These are phyloP conservation scores for Henckelia pumila DNA, from an alignment of 257 asterid species.

Conservation along the genomic window DNA sequence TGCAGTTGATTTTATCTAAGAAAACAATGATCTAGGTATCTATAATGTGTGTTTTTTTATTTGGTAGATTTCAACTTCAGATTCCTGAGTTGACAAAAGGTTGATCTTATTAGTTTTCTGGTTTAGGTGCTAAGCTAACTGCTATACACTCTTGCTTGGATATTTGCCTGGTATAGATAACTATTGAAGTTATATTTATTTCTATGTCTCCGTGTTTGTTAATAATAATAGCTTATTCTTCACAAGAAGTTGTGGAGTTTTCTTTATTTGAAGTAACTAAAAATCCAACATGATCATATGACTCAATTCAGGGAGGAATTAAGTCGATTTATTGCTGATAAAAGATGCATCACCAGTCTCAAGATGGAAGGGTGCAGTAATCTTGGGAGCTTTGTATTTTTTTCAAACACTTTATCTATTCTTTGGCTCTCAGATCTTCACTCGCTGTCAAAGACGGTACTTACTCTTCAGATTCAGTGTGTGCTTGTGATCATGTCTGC, in stretches of 20 bases:
- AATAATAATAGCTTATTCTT: background rate
- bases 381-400: constrained; percentile 66
- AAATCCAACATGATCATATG: constrained; percentile 7
- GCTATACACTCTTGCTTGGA: constrained; percentile 1
- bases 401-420: constrained; percentile 64
- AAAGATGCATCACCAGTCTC: constrained; percentile 72
- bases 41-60: background rate
- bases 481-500: background rate
- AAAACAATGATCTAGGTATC: constrained; percentile 2
- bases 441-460: constrained; percentile 79
- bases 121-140: background rate
- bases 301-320: constrained; percentile 71
- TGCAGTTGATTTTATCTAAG: constrained; percentile 2
- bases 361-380: constrained; percentile 94
- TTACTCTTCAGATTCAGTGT: background rate
- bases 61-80: background rate
- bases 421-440: constrained; percentile 90
- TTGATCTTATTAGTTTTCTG: background rate
- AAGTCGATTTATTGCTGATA: constrained; percentile 76
- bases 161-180: background rate
- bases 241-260: background rate
- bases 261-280: constrained; percentile 3
- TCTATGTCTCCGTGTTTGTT: background rate
- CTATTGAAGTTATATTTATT: background rate
- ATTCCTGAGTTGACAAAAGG: background rate